Conservation (phyloP, 768 basidiomycete species). For the Obba rivulosa region DNA sequence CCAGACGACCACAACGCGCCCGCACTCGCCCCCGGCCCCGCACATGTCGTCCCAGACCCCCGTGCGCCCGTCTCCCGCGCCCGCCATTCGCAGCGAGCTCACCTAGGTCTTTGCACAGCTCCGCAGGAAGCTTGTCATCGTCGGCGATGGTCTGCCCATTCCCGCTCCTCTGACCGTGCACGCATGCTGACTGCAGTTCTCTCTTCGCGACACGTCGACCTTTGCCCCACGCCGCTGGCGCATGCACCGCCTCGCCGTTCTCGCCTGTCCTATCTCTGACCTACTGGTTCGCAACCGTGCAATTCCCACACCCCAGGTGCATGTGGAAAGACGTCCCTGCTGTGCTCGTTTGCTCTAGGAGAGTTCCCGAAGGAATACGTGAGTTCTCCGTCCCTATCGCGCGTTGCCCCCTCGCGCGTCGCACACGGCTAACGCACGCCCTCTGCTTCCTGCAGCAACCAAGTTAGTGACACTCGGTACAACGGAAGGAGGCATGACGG, state of each 20-base stretch:
- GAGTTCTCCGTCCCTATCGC: constrained; percentile 29
- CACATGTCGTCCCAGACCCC: constrained; percentile 52
- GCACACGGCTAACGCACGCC: background rate
- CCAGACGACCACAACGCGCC: background rate
- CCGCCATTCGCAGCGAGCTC: constrained; percentile 2
- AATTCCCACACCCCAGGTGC: constrained; percentile 50
- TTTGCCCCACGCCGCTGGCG: background rate
- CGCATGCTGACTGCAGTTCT: constrained; percentile 1
- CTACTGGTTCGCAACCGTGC: constrained; percentile 5
- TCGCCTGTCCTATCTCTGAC: constrained; percentile 6
- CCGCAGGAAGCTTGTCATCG: constrained; percentile 91
- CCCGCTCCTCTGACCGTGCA: background rate
- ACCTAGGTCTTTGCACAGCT: constrained; percentile 44
- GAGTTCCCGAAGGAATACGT: constrained; percentile 97
- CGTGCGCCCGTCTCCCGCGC: constrained; percentile 31
- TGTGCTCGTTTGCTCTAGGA: constrained; percentile 89
- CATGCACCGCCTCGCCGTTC: constrained; percentile 13
- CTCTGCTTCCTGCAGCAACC: constrained; percentile 33
- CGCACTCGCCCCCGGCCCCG: no score
- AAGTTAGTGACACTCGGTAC: constrained; percentile 27
- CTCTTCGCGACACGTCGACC: background rate
- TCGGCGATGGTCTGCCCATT: constrained; percentile 77
- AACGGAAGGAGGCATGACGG: background rate
- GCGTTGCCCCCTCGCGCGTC: background rate
- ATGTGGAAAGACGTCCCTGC: constrained; percentile 91